Evolutionary conservation across 2,329 filamentous ascomycete species (phyloP), one percentile per base, ranked within the genome.

Genomic region (Talaromyces albobiverticillius): DNA sequence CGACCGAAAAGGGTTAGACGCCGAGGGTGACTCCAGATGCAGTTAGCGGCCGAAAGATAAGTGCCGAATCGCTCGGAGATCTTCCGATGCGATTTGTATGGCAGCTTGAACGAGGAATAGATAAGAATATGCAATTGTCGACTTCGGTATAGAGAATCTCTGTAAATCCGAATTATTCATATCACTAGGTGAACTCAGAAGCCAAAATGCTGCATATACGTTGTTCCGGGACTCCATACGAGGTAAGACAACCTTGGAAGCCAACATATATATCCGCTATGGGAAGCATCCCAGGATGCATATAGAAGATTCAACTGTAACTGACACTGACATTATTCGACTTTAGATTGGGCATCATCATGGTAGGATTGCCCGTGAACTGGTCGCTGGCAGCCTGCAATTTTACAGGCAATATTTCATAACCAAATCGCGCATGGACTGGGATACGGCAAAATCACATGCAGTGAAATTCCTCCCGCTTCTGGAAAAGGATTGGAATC

Each of bases 381-480:
- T 32, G 10, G 29, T 47, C 8, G 45, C 45, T 13, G 45, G 45
- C 31, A 34, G 26, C 18, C 14, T 47, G 13, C n/a, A 47, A 32
- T 47, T 47, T 25, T 47, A 47, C 20, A 25, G 26, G n/a, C 25
- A 22, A 34, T 36, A 34, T 22, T 47, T 47, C 31, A 7, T 34
- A 32, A n/a, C 14, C 14, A 34, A 20, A 18, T 34, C 26, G 6
- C 26, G 34, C 8, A 34, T 47, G 26, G 45, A 47, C 26, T 47
- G 45, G 45, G 10, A 16, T 20, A 47, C 45, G 26, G 45, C 29
- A 16, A 34, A 47, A 36, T 31, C 45, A 20, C 26, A 47, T 34
- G 45, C 45, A 13, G 45, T 32, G 26, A 36, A 47, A 36, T 47
- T 47, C 29, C 26, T 34, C 10, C 45, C 45, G n/a, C 26, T 47